Evolutionary conservation across 352 stramenopile species (phyloP).

Genomic region (Halophytophthora polymorphica): DNA sequence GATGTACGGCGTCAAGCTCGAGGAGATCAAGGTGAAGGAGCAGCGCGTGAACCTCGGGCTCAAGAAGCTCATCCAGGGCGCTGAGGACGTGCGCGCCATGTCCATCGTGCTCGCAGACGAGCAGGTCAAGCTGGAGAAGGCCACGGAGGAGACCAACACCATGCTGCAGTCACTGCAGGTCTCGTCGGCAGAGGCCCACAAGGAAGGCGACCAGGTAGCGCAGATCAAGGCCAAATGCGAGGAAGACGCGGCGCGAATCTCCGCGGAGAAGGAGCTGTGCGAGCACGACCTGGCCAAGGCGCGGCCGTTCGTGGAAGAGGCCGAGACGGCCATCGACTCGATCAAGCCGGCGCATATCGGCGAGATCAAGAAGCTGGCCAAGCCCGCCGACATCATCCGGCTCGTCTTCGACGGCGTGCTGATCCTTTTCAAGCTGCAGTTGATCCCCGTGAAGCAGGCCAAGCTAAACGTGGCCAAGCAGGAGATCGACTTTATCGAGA

Average conservation of each 20-base stretch:
- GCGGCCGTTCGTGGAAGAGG: slow-evolving; percentile 97
- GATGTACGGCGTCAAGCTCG: slow-evolving; percentile 94
- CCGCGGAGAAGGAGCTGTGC: slow-evolving; percentile 94
- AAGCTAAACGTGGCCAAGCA: slow-evolving; percentile 97
- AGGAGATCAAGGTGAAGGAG: slow-evolving; percentile 96
- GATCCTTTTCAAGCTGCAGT: slow-evolving; percentile 94
- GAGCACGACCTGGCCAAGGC: slow-evolving; percentile 96
- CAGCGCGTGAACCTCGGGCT: slow-evolving; percentile 95
- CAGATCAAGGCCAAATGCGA: slow-evolving; percentile 97
- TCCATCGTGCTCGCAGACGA: slow-evolving; percentile 96
- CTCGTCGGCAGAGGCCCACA: slow-evolving; percentile 94
- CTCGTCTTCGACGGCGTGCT: slow-evolving; percentile 98
- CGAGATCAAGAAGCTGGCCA: slow-evolving; percentile 98
- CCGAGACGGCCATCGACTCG: slow-evolving; percentile 96
- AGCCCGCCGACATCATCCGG: slow-evolving; percentile 98
- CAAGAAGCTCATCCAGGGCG: slow-evolving; percentile 97
- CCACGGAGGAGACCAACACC: slow-evolving; percentile 95
- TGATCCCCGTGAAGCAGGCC: slow-evolving; percentile 90
- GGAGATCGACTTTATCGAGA: slow-evolving; percentile 96
- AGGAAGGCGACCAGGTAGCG: slow-evolving; percentile 95
- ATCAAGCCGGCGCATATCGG: slow-evolving; percentile 98
- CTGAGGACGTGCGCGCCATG: slow-evolving; percentile 96
- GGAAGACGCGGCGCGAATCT: slow-evolving; percentile 94
- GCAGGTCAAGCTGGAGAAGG: slow-evolving; percentile 96
- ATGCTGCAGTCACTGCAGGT: slow-evolving; percentile 97